A percentile compares a stretch with the other conserved stretches of the same genome.
These are phyloP conservation scores for Pseudogymnoascus sp. DNA, from an alignment of 2,329 filamentous ascomycete species.

Conservation along the genomic window DNA sequence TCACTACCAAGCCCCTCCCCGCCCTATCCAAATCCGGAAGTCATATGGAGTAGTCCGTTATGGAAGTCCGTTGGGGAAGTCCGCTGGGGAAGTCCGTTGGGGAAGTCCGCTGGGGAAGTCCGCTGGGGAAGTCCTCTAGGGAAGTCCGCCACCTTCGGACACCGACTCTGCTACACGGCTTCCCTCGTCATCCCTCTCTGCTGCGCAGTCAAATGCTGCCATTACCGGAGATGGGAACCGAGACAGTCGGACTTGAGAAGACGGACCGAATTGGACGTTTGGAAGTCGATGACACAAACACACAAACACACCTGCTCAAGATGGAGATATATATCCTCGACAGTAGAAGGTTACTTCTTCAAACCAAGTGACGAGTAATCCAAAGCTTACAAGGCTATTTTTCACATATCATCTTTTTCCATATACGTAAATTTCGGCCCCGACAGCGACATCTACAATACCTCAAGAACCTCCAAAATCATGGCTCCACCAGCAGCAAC, in stretches of 20 bases:
- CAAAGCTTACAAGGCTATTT: not conserved
- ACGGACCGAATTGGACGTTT: not conserved
- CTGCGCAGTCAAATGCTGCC: not conserved
- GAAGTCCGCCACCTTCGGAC: not conserved
- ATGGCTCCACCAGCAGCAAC: not conserved
- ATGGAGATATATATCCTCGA: not conserved
- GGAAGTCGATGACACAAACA: not conserved
- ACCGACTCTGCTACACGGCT: not conserved
- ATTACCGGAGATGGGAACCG: not conserved
- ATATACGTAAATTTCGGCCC: not conserved
- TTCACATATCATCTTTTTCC: not conserved
- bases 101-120: not conserved
- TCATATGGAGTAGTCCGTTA: not conserved
- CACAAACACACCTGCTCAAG: not conserved
- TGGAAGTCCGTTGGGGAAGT: not conserved
- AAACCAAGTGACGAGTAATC: not conserved
- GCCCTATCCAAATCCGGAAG: not conserved
- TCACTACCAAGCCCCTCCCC: not conserved
- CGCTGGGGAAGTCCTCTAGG: not conserved
- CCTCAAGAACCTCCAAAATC: not conserved
- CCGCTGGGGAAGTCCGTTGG: not conserved
- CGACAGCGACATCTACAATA: not conserved
- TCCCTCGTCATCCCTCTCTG: not conserved
- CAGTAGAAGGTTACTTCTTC: not conserved
- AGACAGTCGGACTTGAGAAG: not conserved